Evolutionary conservation across 2,329 filamentous ascomycete genomes (phyloP).

Genomic region (Mariannaea sp.): DNA sequence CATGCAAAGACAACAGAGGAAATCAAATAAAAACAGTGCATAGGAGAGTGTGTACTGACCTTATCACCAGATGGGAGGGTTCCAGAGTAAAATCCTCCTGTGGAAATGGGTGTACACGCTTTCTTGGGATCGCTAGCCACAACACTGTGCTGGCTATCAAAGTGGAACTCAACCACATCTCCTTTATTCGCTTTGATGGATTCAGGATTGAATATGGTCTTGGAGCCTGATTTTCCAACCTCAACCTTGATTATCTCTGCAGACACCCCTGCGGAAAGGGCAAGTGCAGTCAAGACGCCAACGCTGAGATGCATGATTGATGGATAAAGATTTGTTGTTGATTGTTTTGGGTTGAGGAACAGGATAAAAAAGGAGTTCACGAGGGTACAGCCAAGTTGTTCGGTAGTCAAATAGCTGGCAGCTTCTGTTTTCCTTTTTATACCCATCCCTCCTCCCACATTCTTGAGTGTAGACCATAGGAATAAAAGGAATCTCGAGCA

Average conservation of each 20-base stretch:
- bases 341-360: no score
- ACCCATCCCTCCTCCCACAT: no score
- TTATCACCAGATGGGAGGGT: conserved; percentile 10
- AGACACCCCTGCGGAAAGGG: not conserved
- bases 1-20: no score
- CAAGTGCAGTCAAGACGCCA: not conserved
- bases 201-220: conserved; percentile 53
- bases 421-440: no score
- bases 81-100: conserved; percentile 28
- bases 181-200: conserved; percentile 50
- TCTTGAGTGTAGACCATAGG: no score
- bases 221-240: conserved; percentile 50
- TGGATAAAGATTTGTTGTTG: no score
- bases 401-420: no score
- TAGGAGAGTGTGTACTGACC: conserved; percentile 4
- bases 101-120: conserved; percentile 50
- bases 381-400: no score
- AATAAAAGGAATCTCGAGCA: no score
- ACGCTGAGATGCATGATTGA: conserved; percentile 1
- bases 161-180: conserved; percentile 59
- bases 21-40: no score
- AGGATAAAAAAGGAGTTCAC: no score
- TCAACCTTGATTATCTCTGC: conserved; percentile 37
- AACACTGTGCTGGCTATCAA: conserved; percentile 56
- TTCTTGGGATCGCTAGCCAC: conserved; percentile 53